Percentiles rank a stretch among this genome's conserved stretches.
phyloP scores from a whole-genome alignment of 2,329 filamentous ascomycete species.

The Colletotrichum theobromicola region DNA sequence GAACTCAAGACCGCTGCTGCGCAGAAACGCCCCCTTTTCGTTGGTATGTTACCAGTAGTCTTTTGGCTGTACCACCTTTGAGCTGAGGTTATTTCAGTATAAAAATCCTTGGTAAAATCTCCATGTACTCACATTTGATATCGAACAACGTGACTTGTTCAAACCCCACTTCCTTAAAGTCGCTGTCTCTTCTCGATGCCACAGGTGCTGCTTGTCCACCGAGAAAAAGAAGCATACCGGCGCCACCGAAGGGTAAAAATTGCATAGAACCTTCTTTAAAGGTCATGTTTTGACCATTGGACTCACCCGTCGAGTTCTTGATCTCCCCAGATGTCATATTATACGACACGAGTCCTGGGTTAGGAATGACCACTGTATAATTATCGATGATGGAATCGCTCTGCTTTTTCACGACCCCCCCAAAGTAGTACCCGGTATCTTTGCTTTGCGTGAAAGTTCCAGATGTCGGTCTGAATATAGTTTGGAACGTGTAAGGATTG shows the following conservation, averaged over 20 bases:
- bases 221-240: slow-evolving; percentile 36
- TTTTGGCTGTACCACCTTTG: not conserved
- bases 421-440: slow-evolving; percentile 35
- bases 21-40: not conserved
- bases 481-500: slow-evolving; percentile 37
- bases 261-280: slow-evolving; percentile 33
- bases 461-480: slow-evolving; percentile 33
- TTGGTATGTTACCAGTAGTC: not conserved
- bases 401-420: slow-evolving; percentile 32
- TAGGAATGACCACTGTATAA: slow-evolving; percentile 5
- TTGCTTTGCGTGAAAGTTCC: slow-evolving; percentile 30
- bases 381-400: slow-evolving; percentile 21
- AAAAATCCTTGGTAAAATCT: too few relatives aligned
- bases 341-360: slow-evolving; percentile 35
- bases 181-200: slow-evolving; percentile 23
- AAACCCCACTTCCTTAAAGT: slow-evolving; percentile 27
- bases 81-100: not conserved
- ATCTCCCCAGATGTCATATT: slow-evolving; percentile 34
- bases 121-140: not conserved
- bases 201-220: slow-evolving; percentile 32
- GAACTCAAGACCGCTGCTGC: too few relatives aligned
- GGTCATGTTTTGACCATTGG: slow-evolving; percentile 28
- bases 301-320: slow-evolving; percentile 30
- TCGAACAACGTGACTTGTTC: slow-evolving; percentile 24
- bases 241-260: slow-evolving; percentile 35